These are phyloP conservation scores for Plasmodium reichenowi DNA, from an alignment of 169 alveolate species.

Conservation along the genomic window DNA sequence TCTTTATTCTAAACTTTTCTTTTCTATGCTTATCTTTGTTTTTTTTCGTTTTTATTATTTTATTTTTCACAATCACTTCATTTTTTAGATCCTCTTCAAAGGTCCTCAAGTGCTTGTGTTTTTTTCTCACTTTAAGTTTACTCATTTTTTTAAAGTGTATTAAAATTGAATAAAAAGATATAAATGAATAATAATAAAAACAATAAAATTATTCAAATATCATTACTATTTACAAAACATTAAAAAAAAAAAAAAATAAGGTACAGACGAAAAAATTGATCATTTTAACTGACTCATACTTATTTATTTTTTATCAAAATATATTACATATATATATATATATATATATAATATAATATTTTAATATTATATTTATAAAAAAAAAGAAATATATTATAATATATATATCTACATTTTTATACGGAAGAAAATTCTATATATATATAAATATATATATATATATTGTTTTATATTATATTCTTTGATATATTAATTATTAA, in stretches of 20 bases:
- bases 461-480: no score
- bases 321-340: no score
- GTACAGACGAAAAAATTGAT: not conserved
- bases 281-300: no score
- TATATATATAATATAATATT: no score
- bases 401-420: no score
- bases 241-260: not conserved
- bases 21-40: constrained; percentile 10
- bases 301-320: no score
- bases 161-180: not conserved
- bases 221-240: not conserved
- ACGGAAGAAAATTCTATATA: no score
- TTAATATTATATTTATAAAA: no score
- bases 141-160: constrained; percentile 5
- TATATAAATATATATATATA: no score
- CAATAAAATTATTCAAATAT: not conserved
- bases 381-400: no score
- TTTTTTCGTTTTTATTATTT: constrained; percentile 35
- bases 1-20: not conserved
- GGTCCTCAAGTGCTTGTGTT: constrained; percentile 15
- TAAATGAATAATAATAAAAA: constrained; percentile 1
- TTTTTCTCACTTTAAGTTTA: constrained; percentile 39
- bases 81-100: constrained; percentile 62
- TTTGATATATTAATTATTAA: no score
- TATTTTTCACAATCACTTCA: constrained; percentile 23